Conservation (phyloP, 345 rosid species). For the Pugionium dolabratum region DNA sequence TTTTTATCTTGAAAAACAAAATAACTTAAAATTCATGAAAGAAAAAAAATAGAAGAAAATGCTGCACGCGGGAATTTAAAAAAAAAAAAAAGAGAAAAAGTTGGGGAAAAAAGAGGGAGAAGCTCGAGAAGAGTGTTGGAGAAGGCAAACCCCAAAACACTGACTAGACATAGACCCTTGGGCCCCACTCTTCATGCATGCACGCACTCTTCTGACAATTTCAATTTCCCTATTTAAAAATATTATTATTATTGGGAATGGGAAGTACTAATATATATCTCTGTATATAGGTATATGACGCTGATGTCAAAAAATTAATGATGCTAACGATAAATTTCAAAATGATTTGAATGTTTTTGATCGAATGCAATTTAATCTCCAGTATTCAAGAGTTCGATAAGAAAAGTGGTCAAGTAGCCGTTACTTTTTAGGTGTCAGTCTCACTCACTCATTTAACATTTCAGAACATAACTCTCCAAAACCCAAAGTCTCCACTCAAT, state of each 20-base stretch:
- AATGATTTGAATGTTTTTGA: constrained; percentile 15
- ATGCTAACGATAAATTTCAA: constrained; percentile 11
- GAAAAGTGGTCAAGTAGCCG: constrained; percentile 5
- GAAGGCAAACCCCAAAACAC: constrained; percentile 37
- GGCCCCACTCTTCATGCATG: constrained; percentile 44
- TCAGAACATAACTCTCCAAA: constrained; percentile 28
- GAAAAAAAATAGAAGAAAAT: neutral
- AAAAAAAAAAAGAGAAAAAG: constrained; percentile 12
- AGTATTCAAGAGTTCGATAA: constrained; percentile 26
- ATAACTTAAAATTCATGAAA: neutral
- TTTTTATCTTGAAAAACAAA: neutral
- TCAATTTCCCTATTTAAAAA: neutral
- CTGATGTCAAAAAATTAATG: neutral
- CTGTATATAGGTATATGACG: too few species aligned
- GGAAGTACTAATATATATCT: neutral
- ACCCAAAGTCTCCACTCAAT: constrained; percentile 32
- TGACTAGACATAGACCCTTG: constrained; percentile 40
- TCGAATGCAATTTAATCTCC: constrained; percentile 16
- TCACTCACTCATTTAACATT: constrained; percentile 40
- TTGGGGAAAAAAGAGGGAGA: constrained; percentile 36
- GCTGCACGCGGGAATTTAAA: constrained; percentile 22
- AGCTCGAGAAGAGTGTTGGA: constrained; percentile 37
- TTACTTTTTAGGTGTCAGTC: constrained; percentile 31
- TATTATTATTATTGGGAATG: neutral
- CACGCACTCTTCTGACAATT: constrained; percentile 37